Evolutionary conservation across 2,329 filamentous ascomycete genomes (phyloP).

Genomic region (Amylocarpus encephaloides): DNA sequence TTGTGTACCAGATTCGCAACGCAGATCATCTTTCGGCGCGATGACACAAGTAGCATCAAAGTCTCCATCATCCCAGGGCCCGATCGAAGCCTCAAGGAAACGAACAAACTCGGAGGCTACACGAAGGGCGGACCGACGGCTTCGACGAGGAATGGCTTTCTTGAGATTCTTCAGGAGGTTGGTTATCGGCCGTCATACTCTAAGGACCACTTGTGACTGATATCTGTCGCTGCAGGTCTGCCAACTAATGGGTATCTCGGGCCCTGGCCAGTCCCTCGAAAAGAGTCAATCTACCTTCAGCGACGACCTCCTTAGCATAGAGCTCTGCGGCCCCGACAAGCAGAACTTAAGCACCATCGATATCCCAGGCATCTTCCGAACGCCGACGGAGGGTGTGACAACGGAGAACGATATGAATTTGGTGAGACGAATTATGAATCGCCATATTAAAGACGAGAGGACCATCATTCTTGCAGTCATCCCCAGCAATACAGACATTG

Average conservation of each 20-base stretch:
- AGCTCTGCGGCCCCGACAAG: conserved; percentile 31
- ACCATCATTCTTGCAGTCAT: conserved; percentile 17
- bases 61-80: conserved; percentile 10
- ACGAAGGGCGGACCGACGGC: not conserved
- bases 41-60: conserved; percentile 1
- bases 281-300: conserved; percentile 1
- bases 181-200: not conserved
- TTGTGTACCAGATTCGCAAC: conserved; percentile 40
- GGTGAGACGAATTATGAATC: conserved; percentile 41
- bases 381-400: conserved; percentile 15
- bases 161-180: not conserved
- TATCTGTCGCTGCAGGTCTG: not conserved
- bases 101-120: conserved; percentile 3
- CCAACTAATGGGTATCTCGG: conserved; percentile 3
- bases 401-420: conserved; percentile 37
- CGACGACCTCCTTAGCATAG: conserved; percentile 20
- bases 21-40: conserved; percentile 35
- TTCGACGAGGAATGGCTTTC: not conserved
- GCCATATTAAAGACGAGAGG: conserved; percentile 48
- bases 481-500: conserved; percentile 22
- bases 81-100: conserved; percentile 6
- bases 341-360: conserved; percentile 53
- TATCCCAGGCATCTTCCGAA: conserved; percentile 49
- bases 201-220: not conserved
- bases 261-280: not conserved